Evolutionary conservation across 305 asterid genomes (phyloP), one percentile per base, ranked within the genome.

Genomic region (Solanum hybrid): DNA sequence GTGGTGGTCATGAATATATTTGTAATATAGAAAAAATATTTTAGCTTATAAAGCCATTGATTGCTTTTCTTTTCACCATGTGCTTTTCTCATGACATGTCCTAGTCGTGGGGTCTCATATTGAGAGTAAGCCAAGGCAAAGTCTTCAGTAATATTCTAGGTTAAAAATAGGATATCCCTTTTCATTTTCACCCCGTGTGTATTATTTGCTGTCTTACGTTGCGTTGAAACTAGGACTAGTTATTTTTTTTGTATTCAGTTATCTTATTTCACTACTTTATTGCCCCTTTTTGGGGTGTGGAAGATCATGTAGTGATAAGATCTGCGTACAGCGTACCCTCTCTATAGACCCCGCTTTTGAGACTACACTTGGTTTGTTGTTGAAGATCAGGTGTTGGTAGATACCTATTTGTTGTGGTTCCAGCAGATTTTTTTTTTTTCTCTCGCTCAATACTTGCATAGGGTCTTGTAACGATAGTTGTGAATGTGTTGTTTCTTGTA

Each of bases 91-190:
- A 36, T 90, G 84, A 73, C 86, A n/a, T 86, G 87, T 88, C 76
- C 88, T 91, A 77, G 89, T 82, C 88, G 32, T 24, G 89, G 90
- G 92, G 66, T 89, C 91, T 87, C 32, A 56, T 87, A 78, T 73
- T 32, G 31, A 4, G 86, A 71, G 64, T 78, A 88, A 4, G 69
- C 89, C 24, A 76, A 11, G 6, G 86, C 75, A 29, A 40, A 11
- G 5, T 77, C 87, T 78, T 75, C 64, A 60, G 45, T 64, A 24
- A 88, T 29, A 45, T 84, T 72, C 86, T 42, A 26, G 24, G 73
- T 42, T 80, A 32, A 73, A 69, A 36, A 45, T 88, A 35, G 77
- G 86, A 45, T 22, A 64, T n/a, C 35, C 60, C n/a, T 80, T 77
- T 88, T 34, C 45, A n/a, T 66, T 17, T 51, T 51, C 19, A 14